These are phyloP conservation scores for Gentiana dahurica DNA, from an alignment of 257 asterid species.

Conservation along the genomic window DNA sequence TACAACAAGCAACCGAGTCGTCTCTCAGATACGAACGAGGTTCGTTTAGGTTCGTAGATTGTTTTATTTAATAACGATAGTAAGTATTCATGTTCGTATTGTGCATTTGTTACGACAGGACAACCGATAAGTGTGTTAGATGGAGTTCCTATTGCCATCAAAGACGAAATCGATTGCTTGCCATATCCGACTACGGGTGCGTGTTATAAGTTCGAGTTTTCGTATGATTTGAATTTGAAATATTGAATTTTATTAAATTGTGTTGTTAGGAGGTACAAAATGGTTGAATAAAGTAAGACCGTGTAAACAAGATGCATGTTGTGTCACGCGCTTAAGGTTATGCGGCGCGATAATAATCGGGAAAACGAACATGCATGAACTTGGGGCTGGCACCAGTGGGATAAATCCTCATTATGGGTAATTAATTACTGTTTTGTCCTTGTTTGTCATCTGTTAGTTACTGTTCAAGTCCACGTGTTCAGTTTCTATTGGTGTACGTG, in stretches of 20 bases:
- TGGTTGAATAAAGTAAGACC: slow-evolving; percentile 71
- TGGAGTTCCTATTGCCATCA: slow-evolving; percentile 76
- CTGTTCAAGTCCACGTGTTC: no score
- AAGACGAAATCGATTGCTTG: slow-evolving; percentile 84
- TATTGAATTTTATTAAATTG: background rate
- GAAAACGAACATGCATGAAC: slow-evolving; percentile 96
- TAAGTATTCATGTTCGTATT: no score
- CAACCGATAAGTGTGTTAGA: slow-evolving; percentile 63
- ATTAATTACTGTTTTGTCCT: no score
- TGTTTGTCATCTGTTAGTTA: no score
- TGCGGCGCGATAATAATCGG: slow-evolving; percentile 87
- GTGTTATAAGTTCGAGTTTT: background rate
- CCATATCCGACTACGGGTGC: slow-evolving; percentile 93
- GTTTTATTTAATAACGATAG: no score
- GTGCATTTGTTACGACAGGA: slow-evolving; percentile 24
- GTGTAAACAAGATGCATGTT: slow-evolving; percentile 57
- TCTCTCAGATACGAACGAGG: slow-evolving; percentile 60
- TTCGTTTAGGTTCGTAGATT: background rate
- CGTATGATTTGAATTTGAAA: no score
- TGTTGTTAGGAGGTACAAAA: slow-evolving; percentile 66
- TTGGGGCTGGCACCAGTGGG: slow-evolving; percentile 93
- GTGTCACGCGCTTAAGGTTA: slow-evolving; percentile 58
- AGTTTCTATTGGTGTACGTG: background rate
- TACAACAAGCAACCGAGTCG: slow-evolving; percentile 63
- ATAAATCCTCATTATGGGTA: slow-evolving; percentile 97